Percentiles rank a stretch among this genome's conserved stretches.
Evolutionary conservation across 192 early-diverging fungal species (phyloP).

Genomic region (Coemansia sp.): DNA sequence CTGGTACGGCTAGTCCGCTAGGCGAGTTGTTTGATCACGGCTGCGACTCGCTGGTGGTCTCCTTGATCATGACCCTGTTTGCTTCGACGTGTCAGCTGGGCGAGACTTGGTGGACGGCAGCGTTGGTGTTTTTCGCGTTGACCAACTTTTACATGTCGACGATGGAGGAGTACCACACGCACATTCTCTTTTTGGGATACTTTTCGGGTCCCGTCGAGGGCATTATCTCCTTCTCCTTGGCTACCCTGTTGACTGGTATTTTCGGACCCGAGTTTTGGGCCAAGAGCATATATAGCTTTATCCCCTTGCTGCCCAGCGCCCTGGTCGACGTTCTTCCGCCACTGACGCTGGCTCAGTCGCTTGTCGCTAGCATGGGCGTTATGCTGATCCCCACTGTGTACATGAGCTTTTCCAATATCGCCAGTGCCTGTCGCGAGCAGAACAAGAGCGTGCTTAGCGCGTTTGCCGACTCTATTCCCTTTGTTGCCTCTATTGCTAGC

Average conservation of each 20-base stretch:
- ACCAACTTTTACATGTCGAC: constrained; percentile 90
- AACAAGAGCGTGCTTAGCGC: constrained; percentile 59
- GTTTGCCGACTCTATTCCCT: constrained; percentile 68
- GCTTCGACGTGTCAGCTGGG: constrained; percentile 70
- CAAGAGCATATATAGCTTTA: constrained; percentile 22
- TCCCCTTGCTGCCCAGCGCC: constrained; percentile 35
- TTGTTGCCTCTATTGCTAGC: constrained; percentile 58
- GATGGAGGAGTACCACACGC: constrained; percentile 95
- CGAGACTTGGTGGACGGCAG: constrained; percentile 71
- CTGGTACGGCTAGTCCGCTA: constrained; percentile 82
- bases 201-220: constrained; percentile 94
- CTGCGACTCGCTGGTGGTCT: constrained; percentile 72
- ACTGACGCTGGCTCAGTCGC: constrained; percentile 46
- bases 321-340: constrained; percentile 31
- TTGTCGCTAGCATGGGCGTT: constrained; percentile 39
- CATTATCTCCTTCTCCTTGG: constrained; percentile 66
- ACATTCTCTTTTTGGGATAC: constrained; percentile 78
- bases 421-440: constrained; percentile 61
- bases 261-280: constrained; percentile 60
- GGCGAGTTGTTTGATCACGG: constrained; percentile 98
- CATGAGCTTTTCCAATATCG: constrained; percentile 64
- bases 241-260: constrained; percentile 65
- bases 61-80: constrained; percentile 62
- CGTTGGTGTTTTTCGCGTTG: constrained; percentile 63
- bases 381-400: constrained; percentile 48